A percentile compares a stretch with the other conserved stretches of the same genome.
These are phyloP conservation scores for Fusarium sp. DNA, from an alignment of 2,329 filamentous ascomycete species.

Conservation along the genomic window DNA sequence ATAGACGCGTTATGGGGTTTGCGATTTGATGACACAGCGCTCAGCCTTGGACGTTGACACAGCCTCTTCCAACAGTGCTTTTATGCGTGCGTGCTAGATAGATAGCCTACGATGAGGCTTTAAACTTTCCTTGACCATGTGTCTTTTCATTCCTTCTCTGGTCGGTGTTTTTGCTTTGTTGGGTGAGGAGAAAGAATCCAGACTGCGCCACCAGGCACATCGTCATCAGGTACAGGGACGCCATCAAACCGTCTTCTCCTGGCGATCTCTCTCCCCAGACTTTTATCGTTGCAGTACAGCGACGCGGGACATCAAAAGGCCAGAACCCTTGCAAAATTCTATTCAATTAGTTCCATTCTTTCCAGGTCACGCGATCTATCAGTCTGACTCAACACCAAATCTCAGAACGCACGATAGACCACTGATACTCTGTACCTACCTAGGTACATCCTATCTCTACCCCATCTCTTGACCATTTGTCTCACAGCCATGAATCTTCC, in stretches of 20 bases:
- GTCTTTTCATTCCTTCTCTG: constrained; percentile 9
- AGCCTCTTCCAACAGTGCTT: neutral
- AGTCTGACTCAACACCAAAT: neutral
- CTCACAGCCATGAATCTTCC: neutral
- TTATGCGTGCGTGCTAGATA: neutral
- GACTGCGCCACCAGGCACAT: constrained; percentile 28
- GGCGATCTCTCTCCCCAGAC: constrained; percentile 15
- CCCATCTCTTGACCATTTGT: neutral
- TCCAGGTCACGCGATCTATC: constrained; percentile 8
- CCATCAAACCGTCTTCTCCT: constrained; percentile 26
- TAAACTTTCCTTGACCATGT: neutral
- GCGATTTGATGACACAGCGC: neutral
- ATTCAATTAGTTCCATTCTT: neutral
- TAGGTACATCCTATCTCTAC: neutral
- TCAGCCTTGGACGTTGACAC: constrained; percentile 1
- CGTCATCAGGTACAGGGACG: constrained; percentile 33
- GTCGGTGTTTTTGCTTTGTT: neutral
- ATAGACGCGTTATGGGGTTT: constrained; percentile 2
- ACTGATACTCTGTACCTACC: neutral
- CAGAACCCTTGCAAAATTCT: constrained; percentile 10
- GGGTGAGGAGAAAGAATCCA: constrained; percentile 13
- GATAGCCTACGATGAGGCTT: neutral
- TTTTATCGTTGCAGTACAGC: neutral
- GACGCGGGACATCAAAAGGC: constrained; percentile 4
- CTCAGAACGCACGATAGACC: neutral